Percentiles rank a stretch among this genome's conserved stretches.
phyloP scores from a whole-genome alignment of 352 stramenopile genomes.

The Phytophthora constricta region DNA sequence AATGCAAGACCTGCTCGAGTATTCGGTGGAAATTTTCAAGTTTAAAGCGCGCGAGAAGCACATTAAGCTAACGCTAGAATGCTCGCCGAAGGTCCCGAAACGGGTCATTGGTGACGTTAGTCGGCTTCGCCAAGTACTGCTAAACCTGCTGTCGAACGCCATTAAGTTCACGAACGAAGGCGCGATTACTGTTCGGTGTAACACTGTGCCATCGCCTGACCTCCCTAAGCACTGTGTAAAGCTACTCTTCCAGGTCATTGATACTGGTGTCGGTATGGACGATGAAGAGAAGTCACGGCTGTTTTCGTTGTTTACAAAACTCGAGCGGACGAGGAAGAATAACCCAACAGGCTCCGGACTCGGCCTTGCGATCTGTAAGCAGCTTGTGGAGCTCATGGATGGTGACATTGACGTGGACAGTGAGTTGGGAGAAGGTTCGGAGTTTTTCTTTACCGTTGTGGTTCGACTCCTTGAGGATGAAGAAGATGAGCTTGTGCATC shows the following conservation, averaged over 20 bases:
- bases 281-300: slow-evolving; percentile 65
- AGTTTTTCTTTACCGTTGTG: slow-evolving; percentile 78
- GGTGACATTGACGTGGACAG: slow-evolving; percentile 77
- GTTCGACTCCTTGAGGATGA: slow-evolving; percentile 61
- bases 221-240: slow-evolving; percentile 64
- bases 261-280: slow-evolving; percentile 76
- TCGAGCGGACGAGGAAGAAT: slow-evolving; percentile 70
- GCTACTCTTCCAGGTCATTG: slow-evolving; percentile 74
- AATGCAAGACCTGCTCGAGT: slow-evolving; percentile 76
- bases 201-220: slow-evolving; percentile 57
- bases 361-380: slow-evolving; percentile 77
- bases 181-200: slow-evolving; percentile 73
- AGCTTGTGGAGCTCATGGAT: slow-evolving; percentile 76
- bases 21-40: slow-evolving; percentile 86
- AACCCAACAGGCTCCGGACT: slow-evolving; percentile 73
- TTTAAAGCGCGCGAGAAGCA: slow-evolving; percentile 82
- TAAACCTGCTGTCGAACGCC: slow-evolving; percentile 79
- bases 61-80: slow-evolving; percentile 79
- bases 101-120: slow-evolving; percentile 67
- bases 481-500: slow-evolving; percentile 47
- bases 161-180: slow-evolving; percentile 85
- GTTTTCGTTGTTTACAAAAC: slow-evolving; percentile 73
- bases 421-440: slow-evolving; percentile 60
- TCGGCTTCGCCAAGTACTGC: slow-evolving; percentile 69
- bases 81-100: slow-evolving; percentile 58